phyloP scores from a whole-genome alignment of 2,329 filamentous ascomycete genomes.

The Alternaria burnsii region DNA sequence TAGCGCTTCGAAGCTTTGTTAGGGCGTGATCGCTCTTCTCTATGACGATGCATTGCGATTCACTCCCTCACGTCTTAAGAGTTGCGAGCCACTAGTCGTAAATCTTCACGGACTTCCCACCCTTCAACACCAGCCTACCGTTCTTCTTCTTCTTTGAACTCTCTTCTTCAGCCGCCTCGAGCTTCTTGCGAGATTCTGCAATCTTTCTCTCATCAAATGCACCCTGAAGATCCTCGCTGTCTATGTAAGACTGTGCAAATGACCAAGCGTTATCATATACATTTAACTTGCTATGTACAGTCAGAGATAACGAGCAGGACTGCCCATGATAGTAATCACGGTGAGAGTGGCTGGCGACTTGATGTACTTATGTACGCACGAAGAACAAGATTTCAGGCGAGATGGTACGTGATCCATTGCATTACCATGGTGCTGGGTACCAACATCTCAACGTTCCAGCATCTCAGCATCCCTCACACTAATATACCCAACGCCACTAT shows the following conservation, averaged over 20 bases:
- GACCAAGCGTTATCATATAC: too few species aligned
- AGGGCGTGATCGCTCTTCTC: too few species aligned
- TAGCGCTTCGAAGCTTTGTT: too few species aligned
- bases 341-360: background rate
- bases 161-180: background rate
- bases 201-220: background rate
- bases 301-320: background rate
- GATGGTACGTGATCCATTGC: background rate
- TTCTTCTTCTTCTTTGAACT: background rate
- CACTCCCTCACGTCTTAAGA: too few species aligned
- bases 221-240: too few species aligned
- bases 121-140: background rate
- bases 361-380: background rate
- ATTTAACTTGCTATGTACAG: too few species aligned
- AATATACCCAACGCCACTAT: slow-evolving; percentile 5
- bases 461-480: background rate
- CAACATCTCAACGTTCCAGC: background rate
- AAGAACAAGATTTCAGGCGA: background rate
- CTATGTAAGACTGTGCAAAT: too few species aligned
- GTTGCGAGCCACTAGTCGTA: background rate
- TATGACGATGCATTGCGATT: too few species aligned
- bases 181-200: background rate
- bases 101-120: background rate
- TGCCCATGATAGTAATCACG: background rate
- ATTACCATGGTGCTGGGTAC: background rate